These are phyloP conservation scores for Raphidocelis subcapitata DNA, from an alignment of 139 green algal genomes.

Conservation along the genomic window DNA sequence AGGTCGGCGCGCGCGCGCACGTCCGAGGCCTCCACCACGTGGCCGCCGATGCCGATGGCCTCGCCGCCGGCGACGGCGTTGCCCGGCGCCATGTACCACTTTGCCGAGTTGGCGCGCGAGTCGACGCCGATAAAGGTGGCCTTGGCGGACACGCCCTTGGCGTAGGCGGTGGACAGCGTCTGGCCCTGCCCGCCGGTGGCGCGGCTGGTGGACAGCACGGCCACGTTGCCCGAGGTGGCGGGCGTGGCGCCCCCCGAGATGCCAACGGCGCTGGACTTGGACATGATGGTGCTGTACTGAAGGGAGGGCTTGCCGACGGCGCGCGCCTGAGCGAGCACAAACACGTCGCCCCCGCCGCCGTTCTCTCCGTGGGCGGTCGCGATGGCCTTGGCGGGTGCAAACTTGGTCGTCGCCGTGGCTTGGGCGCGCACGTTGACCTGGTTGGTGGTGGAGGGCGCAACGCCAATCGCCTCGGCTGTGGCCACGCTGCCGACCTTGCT, in stretches of 20 bases:
- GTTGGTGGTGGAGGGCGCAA: neutral
- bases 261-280: neutral
- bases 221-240: no score
- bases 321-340: neutral
- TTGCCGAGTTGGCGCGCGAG: constrained; percentile 2
- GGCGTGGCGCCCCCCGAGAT: neutral
- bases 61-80: neutral
- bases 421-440: neutral
- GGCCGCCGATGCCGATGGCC: constrained; percentile 1
- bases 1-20: neutral
- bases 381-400: constrained; percentile 10
- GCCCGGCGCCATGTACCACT: constrained; percentile 23
- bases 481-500: constrained; percentile 9
- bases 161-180: neutral
- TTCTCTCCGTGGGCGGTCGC: constrained; percentile 1
- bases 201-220: neutral
- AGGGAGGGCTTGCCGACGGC: constrained; percentile 3
- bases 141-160: constrained; percentile 1
- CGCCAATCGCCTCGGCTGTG: neutral
- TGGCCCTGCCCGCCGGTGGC: constrained; percentile 10
- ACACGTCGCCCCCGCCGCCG: neutral
- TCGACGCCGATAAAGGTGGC: neutral
- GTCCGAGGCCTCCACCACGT: constrained; percentile 11
- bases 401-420: neutral
- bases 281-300: constrained; percentile 6